These are phyloP conservation scores for Helotiales sp. DNA, from an alignment of 2,329 filamentous ascomycete species.

Conservation along the genomic window DNA sequence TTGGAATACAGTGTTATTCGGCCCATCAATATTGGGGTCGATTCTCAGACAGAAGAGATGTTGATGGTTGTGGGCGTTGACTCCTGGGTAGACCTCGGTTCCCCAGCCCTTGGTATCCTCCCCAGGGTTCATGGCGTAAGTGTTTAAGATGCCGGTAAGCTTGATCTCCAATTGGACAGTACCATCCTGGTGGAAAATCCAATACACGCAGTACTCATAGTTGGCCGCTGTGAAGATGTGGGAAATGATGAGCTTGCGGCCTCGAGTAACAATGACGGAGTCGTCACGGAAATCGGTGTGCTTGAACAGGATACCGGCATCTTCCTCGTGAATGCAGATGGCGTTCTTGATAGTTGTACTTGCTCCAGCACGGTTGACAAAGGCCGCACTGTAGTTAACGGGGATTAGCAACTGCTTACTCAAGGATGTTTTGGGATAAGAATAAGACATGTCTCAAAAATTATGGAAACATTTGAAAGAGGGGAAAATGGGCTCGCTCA, in stretches of 20 bases:
- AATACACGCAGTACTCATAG: conserved; percentile 89
- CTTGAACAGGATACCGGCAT: conserved; percentile 90
- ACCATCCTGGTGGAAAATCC: conserved; percentile 91
- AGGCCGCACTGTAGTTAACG: conserved; percentile 74
- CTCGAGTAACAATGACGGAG: conserved; percentile 83
- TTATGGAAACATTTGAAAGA: too few species aligned
- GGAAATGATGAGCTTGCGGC: conserved; percentile 83
- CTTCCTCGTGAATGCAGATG: conserved; percentile 94
- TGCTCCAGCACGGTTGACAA: conserved; percentile 78
- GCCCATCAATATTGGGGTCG: conserved; percentile 85
- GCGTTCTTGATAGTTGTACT: conserved; percentile 87
- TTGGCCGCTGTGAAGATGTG: conserved; percentile 96
- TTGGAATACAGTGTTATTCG: conserved; percentile 83
- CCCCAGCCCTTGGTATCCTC: conserved; percentile 89
- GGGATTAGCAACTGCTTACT: too few species aligned
- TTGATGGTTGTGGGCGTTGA: conserved; percentile 96
- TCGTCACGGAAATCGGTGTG: conserved; percentile 93
- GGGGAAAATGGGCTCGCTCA: too few species aligned
- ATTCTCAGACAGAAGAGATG: conserved; percentile 91
- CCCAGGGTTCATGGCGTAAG: conserved; percentile 78
- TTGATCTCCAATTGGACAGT: conserved; percentile 92
- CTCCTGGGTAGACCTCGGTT: conserved; percentile 85
- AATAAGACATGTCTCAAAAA: too few species aligned
- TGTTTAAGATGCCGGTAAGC: conserved; percentile 91
- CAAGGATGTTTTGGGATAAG: too few species aligned